Base-by-base conservation (phyloP, 148 eudicot genomes). In the Cornus kousa region DNA sequence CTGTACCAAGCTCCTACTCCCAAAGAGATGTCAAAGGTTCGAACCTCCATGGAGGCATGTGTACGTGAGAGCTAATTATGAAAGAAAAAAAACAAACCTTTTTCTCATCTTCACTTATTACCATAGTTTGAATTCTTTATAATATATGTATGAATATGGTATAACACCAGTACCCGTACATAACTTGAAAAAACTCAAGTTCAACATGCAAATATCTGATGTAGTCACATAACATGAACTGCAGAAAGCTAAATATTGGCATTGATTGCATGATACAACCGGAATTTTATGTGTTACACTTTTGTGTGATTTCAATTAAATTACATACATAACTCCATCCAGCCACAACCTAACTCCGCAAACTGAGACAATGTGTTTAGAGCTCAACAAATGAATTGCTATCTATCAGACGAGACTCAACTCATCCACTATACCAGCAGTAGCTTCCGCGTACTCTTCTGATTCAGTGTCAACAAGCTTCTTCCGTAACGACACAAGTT, bases 401-500 rank as follows among this genome's bases (percentile, higher is more conserved):
- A 53, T 23, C 16, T 20, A 68, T 92, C 82, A 90, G 72, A 88
- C 94, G 62, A 88, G 83, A 74, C 82, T 91, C 83, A 91, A 77
- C 79, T 86, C 86, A 43, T 74, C 82, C 6, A 74, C 65, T 16
- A 12, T 84, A 80, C 46, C 77, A 73, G 72, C 83, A 80, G 84
- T n/a, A n/a, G n/a, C 64, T 78, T 35, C 69, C 10, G 83, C 50
- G 24, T 83, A 72, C 71, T 82, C 84, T 59, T 77, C 77, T 72
- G 91, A 83, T 68, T 80, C 92, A 33, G 74, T 35, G 48, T 87
- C 79, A 23, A 80, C 76, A 68, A 92, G 80, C 82, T 79, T 80
- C 76, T 92, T 89, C 39, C 90, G 79, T 43, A 93, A 50, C 5
- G 88, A 85, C 40, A 82, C 74, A 72, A 96, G 73, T 67, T 93